A percentile compares a stretch with the other conserved stretches of the same genome.
phyloP scores from a whole-genome alignment of 768 basidiomycete genomes.

The Inosperma sp. region DNA sequence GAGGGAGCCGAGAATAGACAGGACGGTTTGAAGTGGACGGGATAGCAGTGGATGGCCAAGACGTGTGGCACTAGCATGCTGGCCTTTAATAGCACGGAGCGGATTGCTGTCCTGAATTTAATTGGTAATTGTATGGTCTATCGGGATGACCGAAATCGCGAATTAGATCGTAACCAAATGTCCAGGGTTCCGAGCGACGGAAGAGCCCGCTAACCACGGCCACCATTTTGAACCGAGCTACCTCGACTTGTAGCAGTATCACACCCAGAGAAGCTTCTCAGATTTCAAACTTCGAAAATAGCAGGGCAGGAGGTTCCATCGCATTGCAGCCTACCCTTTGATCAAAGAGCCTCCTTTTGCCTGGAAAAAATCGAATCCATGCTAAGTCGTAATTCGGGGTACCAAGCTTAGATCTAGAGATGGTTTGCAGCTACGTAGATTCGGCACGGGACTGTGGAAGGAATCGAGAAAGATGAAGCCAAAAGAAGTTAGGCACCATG shows the following conservation, averaged over 20 bases:
- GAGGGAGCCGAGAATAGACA: slow-evolving; percentile 23
- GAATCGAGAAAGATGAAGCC: slow-evolving; percentile 32
- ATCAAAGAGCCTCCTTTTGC: slow-evolving; percentile 32
- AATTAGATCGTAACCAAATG: slow-evolving; percentile 38
- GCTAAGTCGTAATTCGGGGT: slow-evolving; percentile 33
- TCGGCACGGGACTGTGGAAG: slow-evolving; percentile 27
- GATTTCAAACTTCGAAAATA: slow-evolving; percentile 30
- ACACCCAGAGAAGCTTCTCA: slow-evolving; percentile 29
- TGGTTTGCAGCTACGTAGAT: slow-evolving; percentile 36
- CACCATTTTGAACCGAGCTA: slow-evolving; percentile 36
- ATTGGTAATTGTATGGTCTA: slow-evolving; percentile 37
- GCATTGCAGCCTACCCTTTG: slow-evolving; percentile 27
- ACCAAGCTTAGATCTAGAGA: slow-evolving; percentile 36
- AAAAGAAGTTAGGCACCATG: slow-evolving; percentile 39
- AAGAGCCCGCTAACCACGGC: slow-evolving; percentile 41
- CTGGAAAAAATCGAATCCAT: slow-evolving; percentile 34
- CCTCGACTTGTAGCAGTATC: slow-evolving; percentile 27
- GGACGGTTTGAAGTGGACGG: slow-evolving; percentile 8
- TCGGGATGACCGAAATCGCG: slow-evolving; percentile 33
- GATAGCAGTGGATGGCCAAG: slow-evolving; percentile 24
- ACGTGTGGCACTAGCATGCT: slow-evolving; percentile 22
- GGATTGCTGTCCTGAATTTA: slow-evolving; percentile 36
- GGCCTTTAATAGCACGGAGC: slow-evolving; percentile 45
- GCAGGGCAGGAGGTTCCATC: slow-evolving; percentile 25
- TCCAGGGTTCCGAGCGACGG: slow-evolving; percentile 41